Conservation (phyloP, 352 stramenopile genomes). For the Elongisporangium undulatum region DNA sequence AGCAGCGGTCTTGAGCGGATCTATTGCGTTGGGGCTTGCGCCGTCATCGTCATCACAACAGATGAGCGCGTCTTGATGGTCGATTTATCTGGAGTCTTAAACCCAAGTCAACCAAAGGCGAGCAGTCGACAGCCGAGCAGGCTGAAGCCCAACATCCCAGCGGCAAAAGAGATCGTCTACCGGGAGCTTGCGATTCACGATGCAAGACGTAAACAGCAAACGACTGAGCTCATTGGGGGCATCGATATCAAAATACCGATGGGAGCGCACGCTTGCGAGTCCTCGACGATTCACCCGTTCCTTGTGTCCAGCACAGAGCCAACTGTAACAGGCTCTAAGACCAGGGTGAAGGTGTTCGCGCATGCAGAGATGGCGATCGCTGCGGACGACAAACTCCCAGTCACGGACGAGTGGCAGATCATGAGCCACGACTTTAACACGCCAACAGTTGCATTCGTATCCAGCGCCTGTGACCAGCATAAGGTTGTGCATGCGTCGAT, state of each 20-base stretch:
- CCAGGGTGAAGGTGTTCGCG: conserved; percentile 31
- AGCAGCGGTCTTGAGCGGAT: conserved; percentile 18
- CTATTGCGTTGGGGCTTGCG: conserved; percentile 25
- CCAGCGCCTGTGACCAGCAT: background rate
- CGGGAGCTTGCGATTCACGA: conserved; percentile 20
- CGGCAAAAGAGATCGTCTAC: conserved; percentile 21
- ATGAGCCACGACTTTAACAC: background rate
- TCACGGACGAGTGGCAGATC: conserved; percentile 31
- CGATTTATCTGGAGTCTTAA: conserved; percentile 24
- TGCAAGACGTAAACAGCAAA: background rate
- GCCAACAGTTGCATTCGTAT: background rate
- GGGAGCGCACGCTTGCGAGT: no score
- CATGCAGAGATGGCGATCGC: conserved; percentile 17
- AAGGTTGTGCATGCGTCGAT: background rate
- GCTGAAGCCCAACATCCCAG: conserved; percentile 10
- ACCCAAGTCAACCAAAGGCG: background rate
- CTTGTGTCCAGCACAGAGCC: conserved; percentile 4
- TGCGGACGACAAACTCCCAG: conserved; percentile 14
- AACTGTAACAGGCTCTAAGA: background rate
- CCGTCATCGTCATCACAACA: conserved; percentile 20
- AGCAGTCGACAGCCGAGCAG: background rate
- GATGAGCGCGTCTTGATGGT: conserved; percentile 30
- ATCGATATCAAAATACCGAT: background rate
- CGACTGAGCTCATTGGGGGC: background rate
- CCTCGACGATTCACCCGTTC: conserved; percentile 18